Base-by-base conservation (phyloP, 441 rosid genomes). In the Corymbia citriodora region DNA sequence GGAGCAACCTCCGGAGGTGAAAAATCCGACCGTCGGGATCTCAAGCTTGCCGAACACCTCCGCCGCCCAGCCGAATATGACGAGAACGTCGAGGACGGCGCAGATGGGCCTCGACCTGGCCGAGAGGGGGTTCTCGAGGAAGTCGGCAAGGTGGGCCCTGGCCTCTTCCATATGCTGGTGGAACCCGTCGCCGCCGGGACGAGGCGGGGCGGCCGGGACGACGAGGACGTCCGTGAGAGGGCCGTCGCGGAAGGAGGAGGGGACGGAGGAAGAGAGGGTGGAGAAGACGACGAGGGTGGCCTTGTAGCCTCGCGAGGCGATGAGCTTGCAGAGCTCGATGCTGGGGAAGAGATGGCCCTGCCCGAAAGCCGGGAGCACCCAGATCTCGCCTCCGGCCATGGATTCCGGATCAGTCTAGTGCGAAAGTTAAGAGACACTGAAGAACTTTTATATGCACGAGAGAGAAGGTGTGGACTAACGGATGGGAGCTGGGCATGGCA, bases 261-360 rank as follows among this genome's bases (percentile, higher is more conserved):
- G 93, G 50, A 89, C 19, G 31, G 88, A 90, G 61, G 50, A 74
- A 21, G 83, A 74, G 82, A 36, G 83, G 21, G 8, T 2, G 83
- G 83, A 48, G 88, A 91, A 88, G 55, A 92, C 10, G 33, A 72
- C 25, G 65, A 93, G 91, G 89, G 91, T 86, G 68, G 91, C 4
- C 65, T 83, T 88, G 29, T 48, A 90, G 83, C 86, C 23, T 5
- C 48, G 91, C 1, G 88, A 81, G 88, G 92, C 88, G 23, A 94
- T 23, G 87, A 87, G 92, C 83, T 90, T 92, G 92, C 94, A 89
- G 11, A 93, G 93, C 90, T 94, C 93, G 88, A 94, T 88, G 68
- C 89, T 87, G 11, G 93, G 93, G 72, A 55, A 68, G 65, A 93
- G 91, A 57, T 91, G 90, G 87, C 93, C 93, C 52, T 92, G 91